These are phyloP conservation scores for Eragrostis tef DNA, from an alignment of 202 grass and related monocot species.

Conservation along the genomic window DNA sequence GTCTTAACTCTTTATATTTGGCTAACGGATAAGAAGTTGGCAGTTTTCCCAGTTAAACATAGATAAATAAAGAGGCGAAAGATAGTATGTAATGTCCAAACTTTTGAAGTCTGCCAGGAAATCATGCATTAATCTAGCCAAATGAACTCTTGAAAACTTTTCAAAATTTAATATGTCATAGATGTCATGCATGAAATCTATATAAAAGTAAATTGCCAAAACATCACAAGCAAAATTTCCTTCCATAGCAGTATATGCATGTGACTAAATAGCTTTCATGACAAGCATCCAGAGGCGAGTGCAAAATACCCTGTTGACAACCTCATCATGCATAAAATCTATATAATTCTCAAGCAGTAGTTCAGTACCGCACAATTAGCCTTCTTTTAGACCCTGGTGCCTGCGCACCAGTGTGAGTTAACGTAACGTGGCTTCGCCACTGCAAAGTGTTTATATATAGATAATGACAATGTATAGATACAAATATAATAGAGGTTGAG, in stretches of 20 bases:
- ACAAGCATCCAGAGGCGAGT: not conserved
- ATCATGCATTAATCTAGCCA: conserved; percentile 8
- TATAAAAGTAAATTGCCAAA: conserved; percentile 7
- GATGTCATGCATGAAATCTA: conserved; percentile 14
- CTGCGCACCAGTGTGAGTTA: too few species aligned
- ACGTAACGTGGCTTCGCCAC: too few species aligned
- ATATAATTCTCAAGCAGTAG: too few species aligned
- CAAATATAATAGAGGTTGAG: conserved; percentile 15
- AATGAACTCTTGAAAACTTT: not conserved
- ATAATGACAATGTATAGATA: not conserved
- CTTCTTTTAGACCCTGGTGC: too few species aligned
- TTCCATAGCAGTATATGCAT: conserved; percentile 36
- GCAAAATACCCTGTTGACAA: too few species aligned
- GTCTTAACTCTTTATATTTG: not conserved
- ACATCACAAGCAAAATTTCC: conserved; percentile 14
- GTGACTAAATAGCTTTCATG: conserved; percentile 1
- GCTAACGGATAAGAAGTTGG: conserved; percentile 28
- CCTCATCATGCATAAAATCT: too few species aligned
- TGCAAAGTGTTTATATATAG: too few species aligned
- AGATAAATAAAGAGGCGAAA: conserved; percentile 12
- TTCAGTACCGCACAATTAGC: too few species aligned
- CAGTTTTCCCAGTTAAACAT: not conserved
- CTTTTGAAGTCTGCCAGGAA: conserved; percentile 21
- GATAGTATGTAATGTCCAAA: conserved; percentile 1
- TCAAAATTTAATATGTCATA: conserved; percentile 3